Evolutionary conservation across 495 filamentous ascomycete genomes (phyloP).

Genomic region (Aspergillus sclerotioniger): DNA sequence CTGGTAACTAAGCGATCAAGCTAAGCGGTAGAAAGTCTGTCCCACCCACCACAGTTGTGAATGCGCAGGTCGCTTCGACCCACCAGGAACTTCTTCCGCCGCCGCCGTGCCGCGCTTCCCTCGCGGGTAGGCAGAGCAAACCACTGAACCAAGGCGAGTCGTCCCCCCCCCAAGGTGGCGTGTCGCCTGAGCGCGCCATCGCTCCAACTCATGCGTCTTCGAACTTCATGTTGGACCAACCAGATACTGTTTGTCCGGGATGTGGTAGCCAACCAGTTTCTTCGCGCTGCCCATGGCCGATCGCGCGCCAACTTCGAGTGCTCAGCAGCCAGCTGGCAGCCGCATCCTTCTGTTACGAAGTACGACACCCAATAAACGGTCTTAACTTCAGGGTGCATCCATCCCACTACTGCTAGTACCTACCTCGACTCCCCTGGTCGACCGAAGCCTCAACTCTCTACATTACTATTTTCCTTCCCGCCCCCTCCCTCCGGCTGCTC

Average conservation of each 20-base stretch:
- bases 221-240: slow-evolving; percentile 25
- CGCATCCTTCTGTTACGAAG: slow-evolving; percentile 17
- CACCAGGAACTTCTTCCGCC: slow-evolving; percentile 15
- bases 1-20: slow-evolving; percentile 13
- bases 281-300: slow-evolving; percentile 40
- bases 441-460: slow-evolving; percentile 3
- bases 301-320: slow-evolving; percentile 42
- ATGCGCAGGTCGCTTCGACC: slow-evolving; percentile 11
- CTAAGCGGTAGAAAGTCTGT: slow-evolving; percentile 4
- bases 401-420: not conserved
- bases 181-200: slow-evolving; percentile 36
- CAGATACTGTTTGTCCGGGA: slow-evolving; percentile 1
- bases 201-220: slow-evolving; percentile 22
- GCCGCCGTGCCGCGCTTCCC: slow-evolving; percentile 30
- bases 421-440: slow-evolving; percentile 12
- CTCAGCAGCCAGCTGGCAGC: slow-evolving; percentile 27
- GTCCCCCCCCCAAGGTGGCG: slow-evolving; percentile 24
- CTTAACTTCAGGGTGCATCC: not conserved
- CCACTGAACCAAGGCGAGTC: slow-evolving; percentile 8
- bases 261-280: slow-evolving; percentile 26
- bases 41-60: slow-evolving; percentile 1
- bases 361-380: slow-evolving; percentile 1
- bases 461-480: not conserved
- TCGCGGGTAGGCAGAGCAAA: slow-evolving; percentile 19
- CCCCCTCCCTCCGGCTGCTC: not conserved